Evolutionary conservation across 352 stramenopile species (phyloP).

Genomic region (Pythium vanterpoolii): DNA sequence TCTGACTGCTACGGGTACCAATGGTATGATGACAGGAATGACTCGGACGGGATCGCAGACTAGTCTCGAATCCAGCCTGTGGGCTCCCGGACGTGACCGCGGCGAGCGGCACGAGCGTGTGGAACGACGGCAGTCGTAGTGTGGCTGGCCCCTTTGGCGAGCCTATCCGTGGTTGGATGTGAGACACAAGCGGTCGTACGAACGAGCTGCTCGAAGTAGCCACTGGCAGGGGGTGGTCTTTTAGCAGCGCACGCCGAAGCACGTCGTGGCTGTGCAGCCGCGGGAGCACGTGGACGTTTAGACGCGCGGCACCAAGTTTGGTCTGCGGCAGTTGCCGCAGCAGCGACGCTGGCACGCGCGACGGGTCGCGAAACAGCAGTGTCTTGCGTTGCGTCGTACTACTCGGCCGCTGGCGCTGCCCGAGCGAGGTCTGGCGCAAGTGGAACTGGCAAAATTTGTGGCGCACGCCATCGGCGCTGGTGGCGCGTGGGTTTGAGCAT

Average conservation of each 20-base stretch:
- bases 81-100: too few species aligned
- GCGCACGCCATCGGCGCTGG: slow-evolving; percentile 24
- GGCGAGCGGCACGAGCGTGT: neutral
- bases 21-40: neutral
- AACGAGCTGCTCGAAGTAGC: neutral
- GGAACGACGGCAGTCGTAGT: slow-evolving; percentile 1
- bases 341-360: slow-evolving; percentile 10
- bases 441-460: slow-evolving; percentile 33
- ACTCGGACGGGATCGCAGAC: neutral
- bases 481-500: slow-evolving; percentile 23
- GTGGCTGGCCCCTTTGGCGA: too few species aligned
- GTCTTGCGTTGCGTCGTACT: slow-evolving; percentile 11
- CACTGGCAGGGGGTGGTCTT: neutral
- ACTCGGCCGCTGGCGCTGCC: too few species aligned
- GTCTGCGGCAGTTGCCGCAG: slow-evolving; percentile 12
- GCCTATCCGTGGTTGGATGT: too few species aligned
- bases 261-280: slow-evolving; percentile 13
- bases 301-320: neutral
- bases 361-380: slow-evolving; percentile 11
- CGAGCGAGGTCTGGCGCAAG: slow-evolving; percentile 9
- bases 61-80: too few species aligned
- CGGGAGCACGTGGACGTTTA: neutral
- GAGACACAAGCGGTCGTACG: neutral
- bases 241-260: slow-evolving; percentile 3
- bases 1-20: too few species aligned